Evolutionary conservation across 345 rosid species (phyloP).

Genomic region (Salix arbutifolia): DNA sequence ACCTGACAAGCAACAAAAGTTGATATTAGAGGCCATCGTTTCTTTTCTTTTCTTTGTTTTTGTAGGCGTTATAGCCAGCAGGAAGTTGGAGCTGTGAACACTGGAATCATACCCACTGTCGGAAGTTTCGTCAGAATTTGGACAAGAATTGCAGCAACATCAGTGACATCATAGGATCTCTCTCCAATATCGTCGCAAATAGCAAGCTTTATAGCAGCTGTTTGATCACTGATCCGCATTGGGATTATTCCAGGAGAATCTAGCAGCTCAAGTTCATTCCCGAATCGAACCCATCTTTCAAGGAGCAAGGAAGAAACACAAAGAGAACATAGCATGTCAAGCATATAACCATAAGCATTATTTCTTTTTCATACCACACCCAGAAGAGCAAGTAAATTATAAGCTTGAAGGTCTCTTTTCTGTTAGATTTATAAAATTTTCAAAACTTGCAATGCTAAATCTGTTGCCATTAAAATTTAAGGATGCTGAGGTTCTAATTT

Average conservation of each 20-base stretch:
- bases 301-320: slow-evolving; percentile 4
- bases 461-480: not conserved
- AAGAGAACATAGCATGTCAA: not conserved
- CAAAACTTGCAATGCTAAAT: not conserved
- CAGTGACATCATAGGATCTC: slow-evolving; percentile 74
- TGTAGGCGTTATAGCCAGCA: not conserved
- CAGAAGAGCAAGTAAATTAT: not conserved
- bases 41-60: not conserved
- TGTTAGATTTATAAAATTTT: not conserved
- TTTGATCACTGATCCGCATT: slow-evolving; percentile 86
- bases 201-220: slow-evolving; percentile 91
- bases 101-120: slow-evolving; percentile 42
- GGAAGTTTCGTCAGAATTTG: slow-evolving; percentile 74
- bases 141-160: slow-evolving; percentile 86
- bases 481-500: not conserved
- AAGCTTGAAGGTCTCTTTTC: not conserved
- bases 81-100: not conserved
- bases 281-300: slow-evolving; percentile 76
- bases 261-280: slow-evolving; percentile 78
- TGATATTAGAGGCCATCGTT: not conserved
- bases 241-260: slow-evolving; percentile 94
- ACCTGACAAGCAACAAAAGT: slow-evolving; percentile 36
- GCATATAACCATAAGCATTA: not conserved
- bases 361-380: not conserved
- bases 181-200: slow-evolving; percentile 97